Base-by-base conservation (phyloP, 2,329 filamentous ascomycete species). In the Xenoacremonium recifei region DNA sequence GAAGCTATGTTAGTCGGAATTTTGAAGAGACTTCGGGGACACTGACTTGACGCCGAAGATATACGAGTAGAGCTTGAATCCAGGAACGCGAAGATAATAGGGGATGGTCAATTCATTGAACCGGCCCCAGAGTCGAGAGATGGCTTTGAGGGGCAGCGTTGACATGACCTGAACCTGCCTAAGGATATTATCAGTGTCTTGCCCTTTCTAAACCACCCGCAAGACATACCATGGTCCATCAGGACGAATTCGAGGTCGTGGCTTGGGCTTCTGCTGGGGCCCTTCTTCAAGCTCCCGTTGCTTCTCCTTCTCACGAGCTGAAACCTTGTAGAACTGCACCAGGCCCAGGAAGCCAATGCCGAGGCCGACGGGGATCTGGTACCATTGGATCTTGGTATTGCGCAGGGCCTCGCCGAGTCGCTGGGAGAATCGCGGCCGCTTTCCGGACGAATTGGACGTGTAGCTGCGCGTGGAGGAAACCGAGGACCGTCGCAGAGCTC, bases 131-230 rank as follows among this genome's bases (percentile, higher is more conserved):
- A 95, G 62, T 35, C 91, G 80, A 23, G 90, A 96, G 33, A 96
- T 77, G 25, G 89, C 90, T 70, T 96, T 96, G 48, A 96, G 74
- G 23, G 91, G 91, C 46, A 96, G 72, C 2, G 89, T 95, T 6
- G 89, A 95, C 87, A 96, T 95, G 63, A 96, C 80, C 62, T 91
- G 87, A 38, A 96, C 88, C 61, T 92, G 88, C 88, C 76, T 79
- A 40, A n/a, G 41, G 29, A 12, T 12, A 12, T 15, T 4, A 13
- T 16, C n/a, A 32, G 4, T 20, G 4, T 15, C 40, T 46, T 21
- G 44, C 55, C 30, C 57, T 47, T 39, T 38, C 19, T 19, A 6
- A 4, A 5, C 6, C 23, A 42, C 50, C 27, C 45, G 27, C 31
- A 34, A 35, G 35, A 31, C 65, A 54, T 71, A 84, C 85, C 91